These are phyloP conservation scores for Penicillium samsonianum DNA, from an alignment of 495 filamentous ascomycete species.

Conservation along the genomic window DNA sequence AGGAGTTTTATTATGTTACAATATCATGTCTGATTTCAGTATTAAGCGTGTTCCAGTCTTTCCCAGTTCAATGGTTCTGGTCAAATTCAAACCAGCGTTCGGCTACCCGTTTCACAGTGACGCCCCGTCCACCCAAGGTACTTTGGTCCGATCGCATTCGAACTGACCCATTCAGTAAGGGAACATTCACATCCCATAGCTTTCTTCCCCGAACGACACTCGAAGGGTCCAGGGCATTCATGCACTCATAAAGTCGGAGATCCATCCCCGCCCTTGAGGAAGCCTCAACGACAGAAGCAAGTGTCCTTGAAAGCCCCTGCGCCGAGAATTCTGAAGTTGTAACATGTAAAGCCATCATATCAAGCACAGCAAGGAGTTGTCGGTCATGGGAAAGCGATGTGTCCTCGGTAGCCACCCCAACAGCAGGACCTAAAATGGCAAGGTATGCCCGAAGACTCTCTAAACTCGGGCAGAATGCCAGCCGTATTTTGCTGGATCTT, in stretches of 20 bases:
- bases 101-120: slow-evolving; percentile 63
- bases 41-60: neutral
- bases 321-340: slow-evolving; percentile 78
- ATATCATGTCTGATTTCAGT: slow-evolving; percentile 8
- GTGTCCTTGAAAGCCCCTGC: slow-evolving; percentile 73
- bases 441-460: slow-evolving; percentile 78
- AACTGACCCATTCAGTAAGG: slow-evolving; percentile 62
- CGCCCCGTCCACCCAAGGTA: slow-evolving; percentile 65
- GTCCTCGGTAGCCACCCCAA: neutral
- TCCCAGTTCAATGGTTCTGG: slow-evolving; percentile 2
- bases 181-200: slow-evolving; percentile 57
- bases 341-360: slow-evolving; percentile 67
- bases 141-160: slow-evolving; percentile 55
- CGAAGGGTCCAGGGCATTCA: slow-evolving; percentile 31
- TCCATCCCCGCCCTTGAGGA: slow-evolving; percentile 41
- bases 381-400: slow-evolving; percentile 5
- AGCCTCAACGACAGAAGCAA: slow-evolving; percentile 67
- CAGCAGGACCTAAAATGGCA: slow-evolving; percentile 45
- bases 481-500: slow-evolving; percentile 62
- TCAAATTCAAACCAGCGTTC: slow-evolving; percentile 73
- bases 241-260: slow-evolving; percentile 46
- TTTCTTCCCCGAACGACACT: slow-evolving; percentile 36
- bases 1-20: slow-evolving; percentile 29
- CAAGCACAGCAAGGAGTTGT: slow-evolving; percentile 60
- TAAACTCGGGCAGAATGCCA: slow-evolving; percentile 72